Base-by-base conservation (phyloP, 305 asterid genomes). In the Fraxinus sp. region DNA sequence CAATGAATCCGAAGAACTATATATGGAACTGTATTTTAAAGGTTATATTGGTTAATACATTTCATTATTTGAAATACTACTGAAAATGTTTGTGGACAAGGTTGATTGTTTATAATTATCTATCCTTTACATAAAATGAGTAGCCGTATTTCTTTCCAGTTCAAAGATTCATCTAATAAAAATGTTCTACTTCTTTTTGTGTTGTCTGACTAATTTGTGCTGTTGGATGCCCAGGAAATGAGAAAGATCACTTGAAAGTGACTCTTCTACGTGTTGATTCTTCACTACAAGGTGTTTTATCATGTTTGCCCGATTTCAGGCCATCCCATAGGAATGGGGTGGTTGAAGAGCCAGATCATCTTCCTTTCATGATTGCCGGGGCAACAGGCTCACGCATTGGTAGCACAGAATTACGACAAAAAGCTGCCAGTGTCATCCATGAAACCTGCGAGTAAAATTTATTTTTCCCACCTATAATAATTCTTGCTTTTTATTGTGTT, bases 181-280 rank as follows among this genome's bases (percentile, higher is more conserved):
- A 18, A 76, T 32, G 41, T 78, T 64, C 20, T 37, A 79, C 26
- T 85, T 83, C 57, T 75, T 79, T 78, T 74, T 52, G 52, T 80
- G 74, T 62, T 62, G 74, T 78, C 87, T 79, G 85, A 90, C 84
- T 80, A 83, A 80, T 79, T 32, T 30, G 41, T 84, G 79, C 80
- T 88, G 83, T 82, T 85, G 83, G 82, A 83, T 91, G 82, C 81
- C 86, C 95, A 97, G 99, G 97, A 83, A 89, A 87, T 80, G 98
- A 93, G 94, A 97, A 97, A 90, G 98, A 95, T 85, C 99, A 97
- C 93, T 88, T 97, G 90, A 97, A 95, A 91, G 98, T 97, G 96
- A 93, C 98, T 84, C 98, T 97, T 87, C 91, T 97, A 85, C 98
- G 99, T 79, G 88, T 97, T 83, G 97, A 95, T 90, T 97, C 99